A percentile compares a stretch with the other conserved stretches of the same genome.
phyloP scores from a whole-genome alignment of 768 basidiomycete genomes.

The Mycena latifolia region DNA sequence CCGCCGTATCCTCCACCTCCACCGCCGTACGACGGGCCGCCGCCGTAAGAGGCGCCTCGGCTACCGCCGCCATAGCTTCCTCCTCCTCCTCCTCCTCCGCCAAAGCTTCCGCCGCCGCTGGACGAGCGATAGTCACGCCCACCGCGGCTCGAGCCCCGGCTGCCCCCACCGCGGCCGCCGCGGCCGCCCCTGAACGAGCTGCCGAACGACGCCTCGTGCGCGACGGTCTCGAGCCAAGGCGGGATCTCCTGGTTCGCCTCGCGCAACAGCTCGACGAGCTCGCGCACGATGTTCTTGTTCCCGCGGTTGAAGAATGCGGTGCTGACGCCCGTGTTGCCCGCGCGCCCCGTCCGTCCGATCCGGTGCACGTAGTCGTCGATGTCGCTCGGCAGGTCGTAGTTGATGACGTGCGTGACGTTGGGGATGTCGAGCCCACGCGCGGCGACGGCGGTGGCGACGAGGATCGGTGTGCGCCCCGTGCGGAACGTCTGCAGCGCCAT shows the following conservation, averaged over 20 bases:
- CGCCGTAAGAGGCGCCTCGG: constrained; percentile 39
- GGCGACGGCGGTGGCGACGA: constrained; percentile 98
- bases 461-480: constrained; percentile 92
- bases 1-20: constrained; percentile 46
- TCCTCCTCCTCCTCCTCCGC: constrained; percentile 38
- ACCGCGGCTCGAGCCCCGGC: constrained; percentile 57
- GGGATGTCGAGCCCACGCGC: constrained; percentile 99
- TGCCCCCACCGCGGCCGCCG: constrained; percentile 71
- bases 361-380: constrained; percentile 99
- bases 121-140: constrained; percentile 62
- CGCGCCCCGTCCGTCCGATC: constrained; percentile 98
- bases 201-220: constrained; percentile 84
- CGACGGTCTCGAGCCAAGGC: constrained; percentile 88
- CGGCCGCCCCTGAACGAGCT: constrained; percentile 63
- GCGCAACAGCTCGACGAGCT: constrained; percentile 91
- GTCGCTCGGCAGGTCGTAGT: constrained; percentile 97
- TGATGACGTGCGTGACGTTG: constrained; percentile 98
- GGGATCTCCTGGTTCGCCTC: constrained; percentile 98
- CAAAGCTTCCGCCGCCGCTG: constrained; percentile 50
- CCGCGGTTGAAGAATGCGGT: constrained; percentile 97
- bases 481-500: constrained; percentile 96
- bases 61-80: constrained; percentile 36
- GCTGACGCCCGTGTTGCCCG: constrained; percentile 95
- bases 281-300: constrained; percentile 92
- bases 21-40: constrained; percentile 35